Evolutionary conservation across 2,329 filamentous ascomycete species (phyloP).

Genomic region (Penicillium sp.): DNA sequence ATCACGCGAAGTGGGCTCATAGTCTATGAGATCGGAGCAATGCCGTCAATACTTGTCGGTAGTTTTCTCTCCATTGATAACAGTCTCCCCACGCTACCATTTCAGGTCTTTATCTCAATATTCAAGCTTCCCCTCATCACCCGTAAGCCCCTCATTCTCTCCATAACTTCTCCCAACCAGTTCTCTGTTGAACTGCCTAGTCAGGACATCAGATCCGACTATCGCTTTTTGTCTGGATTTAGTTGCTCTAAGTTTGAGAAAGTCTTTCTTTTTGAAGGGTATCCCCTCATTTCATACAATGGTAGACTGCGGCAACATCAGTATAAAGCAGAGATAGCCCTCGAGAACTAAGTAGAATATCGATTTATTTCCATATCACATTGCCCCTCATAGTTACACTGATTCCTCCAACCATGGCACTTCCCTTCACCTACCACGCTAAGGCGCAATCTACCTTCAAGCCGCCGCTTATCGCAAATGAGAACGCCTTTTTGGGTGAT

Average conservation of each 20-base stretch:
- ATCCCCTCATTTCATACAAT: slow-evolving; percentile 12
- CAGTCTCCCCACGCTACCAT: background rate
- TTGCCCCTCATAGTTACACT: background rate
- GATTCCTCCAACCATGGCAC: slow-evolving; percentile 32
- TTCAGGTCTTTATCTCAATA: background rate
- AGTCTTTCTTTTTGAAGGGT: background rate
- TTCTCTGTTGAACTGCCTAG: slow-evolving; percentile 14
- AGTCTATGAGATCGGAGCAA: background rate
- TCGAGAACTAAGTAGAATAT: background rate
- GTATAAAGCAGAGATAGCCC: slow-evolving; percentile 5
- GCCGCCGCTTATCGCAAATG: slow-evolving; percentile 65
- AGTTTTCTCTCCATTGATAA: background rate
- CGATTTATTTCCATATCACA: background rate
- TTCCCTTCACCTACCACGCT: slow-evolving; percentile 53
- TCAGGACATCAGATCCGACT: slow-evolving; percentile 17
- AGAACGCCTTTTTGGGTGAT: slow-evolving; percentile 68
- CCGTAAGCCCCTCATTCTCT: background rate
- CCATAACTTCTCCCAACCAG: background rate
- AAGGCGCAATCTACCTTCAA: slow-evolving; percentile 62
- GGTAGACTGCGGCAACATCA: background rate
- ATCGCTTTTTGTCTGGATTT: background rate
- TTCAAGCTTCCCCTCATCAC: slow-evolving; percentile 15
- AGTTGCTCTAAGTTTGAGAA: background rate
- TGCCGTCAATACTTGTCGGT: background rate
- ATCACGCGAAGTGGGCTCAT: background rate